Conservation (phyloP, 805 yeast genomes). For the Yarrowia sp. region DNA sequence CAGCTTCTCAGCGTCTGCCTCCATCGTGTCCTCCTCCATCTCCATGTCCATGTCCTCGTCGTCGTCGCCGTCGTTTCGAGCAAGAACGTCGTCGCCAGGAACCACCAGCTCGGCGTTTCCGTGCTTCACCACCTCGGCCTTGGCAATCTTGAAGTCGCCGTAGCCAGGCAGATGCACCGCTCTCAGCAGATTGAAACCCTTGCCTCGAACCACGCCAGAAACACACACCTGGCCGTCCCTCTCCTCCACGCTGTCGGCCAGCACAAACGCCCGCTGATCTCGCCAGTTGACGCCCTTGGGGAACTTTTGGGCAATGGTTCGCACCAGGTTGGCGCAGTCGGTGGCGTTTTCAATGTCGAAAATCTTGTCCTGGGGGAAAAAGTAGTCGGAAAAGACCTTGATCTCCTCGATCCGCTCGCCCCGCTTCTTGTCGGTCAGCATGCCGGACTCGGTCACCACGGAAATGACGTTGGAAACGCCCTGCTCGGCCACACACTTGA, state of each 20-base stretch:
- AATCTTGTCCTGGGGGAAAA: conserved; percentile 80
- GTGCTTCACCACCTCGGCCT: conserved; percentile 42
- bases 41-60: conserved; percentile 43
- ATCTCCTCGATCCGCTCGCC: conserved; percentile 71
- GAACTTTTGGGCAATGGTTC: conserved; percentile 81
- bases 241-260: conserved; percentile 63
- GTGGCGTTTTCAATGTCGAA: conserved; percentile 70
- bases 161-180: conserved; percentile 84
- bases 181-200: conserved; percentile 77
- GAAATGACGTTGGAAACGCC: conserved; percentile 78
- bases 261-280: conserved; percentile 85
- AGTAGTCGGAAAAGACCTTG: conserved; percentile 74
- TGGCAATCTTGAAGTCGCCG: conserved; percentile 84
- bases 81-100: conserved; percentile 23
- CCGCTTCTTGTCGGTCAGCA: conserved; percentile 56
- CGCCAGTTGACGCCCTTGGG: conserved; percentile 92
- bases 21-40: conserved; percentile 46
- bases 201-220: conserved; percentile 86
- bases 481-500: conserved; percentile 88
- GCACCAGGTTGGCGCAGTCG: conserved; percentile 75
- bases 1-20: conserved; percentile 47
- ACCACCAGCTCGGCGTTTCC: background rate
- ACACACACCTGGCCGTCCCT: conserved; percentile 59
- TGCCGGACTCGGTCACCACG: conserved; percentile 38
- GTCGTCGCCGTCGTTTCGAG: background rate